Conservation (phyloP, 179 eudicot genomes). For the Silene noctiflora region DNA sequence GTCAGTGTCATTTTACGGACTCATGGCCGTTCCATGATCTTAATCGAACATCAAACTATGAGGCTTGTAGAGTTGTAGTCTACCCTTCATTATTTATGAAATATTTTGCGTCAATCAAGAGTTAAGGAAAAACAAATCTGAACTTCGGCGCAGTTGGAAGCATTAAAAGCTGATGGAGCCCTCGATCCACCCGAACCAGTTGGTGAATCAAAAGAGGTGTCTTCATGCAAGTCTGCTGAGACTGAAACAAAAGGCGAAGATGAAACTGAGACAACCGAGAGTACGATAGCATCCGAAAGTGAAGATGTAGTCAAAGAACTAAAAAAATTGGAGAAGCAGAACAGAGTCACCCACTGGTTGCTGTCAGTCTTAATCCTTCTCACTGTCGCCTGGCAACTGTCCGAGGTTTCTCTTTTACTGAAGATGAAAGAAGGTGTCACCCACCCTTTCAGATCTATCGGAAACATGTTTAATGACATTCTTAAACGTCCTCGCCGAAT, state of each 20-base stretch:
- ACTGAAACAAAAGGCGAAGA: constrained; percentile 11
- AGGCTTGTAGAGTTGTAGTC: too few relatives aligned
- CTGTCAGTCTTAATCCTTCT: constrained; percentile 55
- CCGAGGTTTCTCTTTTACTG: constrained; percentile 54
- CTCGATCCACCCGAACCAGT: constrained; percentile 27
- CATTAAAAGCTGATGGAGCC: constrained; percentile 32
- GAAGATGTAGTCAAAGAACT: constrained; percentile 54
- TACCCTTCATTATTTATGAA: too few relatives aligned
- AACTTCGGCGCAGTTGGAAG: constrained; percentile 40
- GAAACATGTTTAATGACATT: constrained; percentile 36
- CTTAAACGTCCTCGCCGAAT: constrained; percentile 27
- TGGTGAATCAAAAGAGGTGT: constrained; percentile 19
- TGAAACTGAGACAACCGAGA: constrained; percentile 4
- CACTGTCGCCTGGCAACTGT: constrained; percentile 71
- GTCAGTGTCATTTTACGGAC: too few relatives aligned
- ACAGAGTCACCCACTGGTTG: constrained; percentile 61
- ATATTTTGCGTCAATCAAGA: too few relatives aligned
- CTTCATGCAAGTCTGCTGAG: constrained; percentile 17
- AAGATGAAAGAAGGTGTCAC: constrained; percentile 47
- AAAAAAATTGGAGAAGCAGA: constrained; percentile 59
- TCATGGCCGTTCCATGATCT: too few relatives aligned
- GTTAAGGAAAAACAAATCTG: background rate
- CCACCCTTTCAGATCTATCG: constrained; percentile 55
- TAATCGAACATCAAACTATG: too few relatives aligned
- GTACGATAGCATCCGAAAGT: constrained; percentile 11